These are phyloP conservation scores for Sclerotinia minor DNA, from an alignment of 2,329 filamentous ascomycete genomes.

Conservation along the genomic window DNA sequence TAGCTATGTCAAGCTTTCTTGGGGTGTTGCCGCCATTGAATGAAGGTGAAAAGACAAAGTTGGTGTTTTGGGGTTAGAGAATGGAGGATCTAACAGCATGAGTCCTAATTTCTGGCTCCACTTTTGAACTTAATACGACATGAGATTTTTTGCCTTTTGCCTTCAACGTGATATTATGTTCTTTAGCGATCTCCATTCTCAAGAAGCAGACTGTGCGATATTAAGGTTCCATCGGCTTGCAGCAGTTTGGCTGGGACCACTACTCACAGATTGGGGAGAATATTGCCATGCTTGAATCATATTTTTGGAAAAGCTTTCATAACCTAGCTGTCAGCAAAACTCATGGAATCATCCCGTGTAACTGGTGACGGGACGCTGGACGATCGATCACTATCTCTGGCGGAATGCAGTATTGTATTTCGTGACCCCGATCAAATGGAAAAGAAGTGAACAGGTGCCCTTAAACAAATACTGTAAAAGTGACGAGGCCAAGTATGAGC, in stretches of 20 bases:
- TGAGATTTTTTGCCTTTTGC: too few relatives aligned
- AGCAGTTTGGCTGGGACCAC: background rate
- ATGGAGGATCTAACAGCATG: background rate
- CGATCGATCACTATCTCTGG: background rate
- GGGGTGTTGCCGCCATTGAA: constrained; percentile 11
- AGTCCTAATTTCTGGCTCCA: background rate
- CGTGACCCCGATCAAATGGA: background rate
- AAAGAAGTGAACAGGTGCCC: background rate
- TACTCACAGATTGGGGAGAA: background rate
- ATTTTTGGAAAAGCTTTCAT: background rate
- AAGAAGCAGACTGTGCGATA: background rate
- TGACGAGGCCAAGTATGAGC: background rate
- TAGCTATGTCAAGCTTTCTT: constrained; percentile 17
- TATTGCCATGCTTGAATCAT: too few relatives aligned
- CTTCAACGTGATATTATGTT: background rate
- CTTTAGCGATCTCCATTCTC: background rate
- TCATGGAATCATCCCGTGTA: background rate
- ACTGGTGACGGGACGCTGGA: background rate
- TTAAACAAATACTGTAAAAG: background rate
- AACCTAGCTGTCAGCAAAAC: background rate
- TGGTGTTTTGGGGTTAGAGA: constrained; percentile 15
- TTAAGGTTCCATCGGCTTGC: background rate
- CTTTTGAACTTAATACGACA: background rate
- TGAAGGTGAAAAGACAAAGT: constrained; percentile 9
- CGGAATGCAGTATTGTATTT: background rate